Conservation (phyloP, 192 early-diverging fungal genomes). For the Jimgerdemannia lactiflua region DNA sequence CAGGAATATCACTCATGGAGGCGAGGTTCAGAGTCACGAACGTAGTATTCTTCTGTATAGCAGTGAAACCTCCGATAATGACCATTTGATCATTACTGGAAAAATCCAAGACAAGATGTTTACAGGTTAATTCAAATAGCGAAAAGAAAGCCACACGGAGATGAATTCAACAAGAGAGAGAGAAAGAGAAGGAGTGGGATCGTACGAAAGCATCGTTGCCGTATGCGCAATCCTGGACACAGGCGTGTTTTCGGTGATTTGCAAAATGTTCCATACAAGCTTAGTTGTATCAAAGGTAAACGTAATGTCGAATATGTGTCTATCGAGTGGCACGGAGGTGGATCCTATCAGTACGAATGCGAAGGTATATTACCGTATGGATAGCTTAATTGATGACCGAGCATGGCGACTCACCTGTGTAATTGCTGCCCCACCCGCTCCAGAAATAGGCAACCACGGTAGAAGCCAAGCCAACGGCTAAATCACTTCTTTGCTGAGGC, state of each 20-base stretch:
- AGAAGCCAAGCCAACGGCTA: neutral
- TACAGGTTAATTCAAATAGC: too few relatives aligned
- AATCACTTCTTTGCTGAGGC: neutral
- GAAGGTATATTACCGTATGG: too few relatives aligned
- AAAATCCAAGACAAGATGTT: too few relatives aligned
- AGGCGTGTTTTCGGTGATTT: neutral
- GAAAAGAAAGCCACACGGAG: neutral
- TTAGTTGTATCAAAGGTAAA: neutral
- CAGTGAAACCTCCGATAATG: neutral
- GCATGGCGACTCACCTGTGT: neutral
- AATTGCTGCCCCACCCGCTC: neutral
- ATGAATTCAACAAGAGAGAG: neutral
- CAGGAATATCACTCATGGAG: neutral
- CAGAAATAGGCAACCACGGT: neutral
- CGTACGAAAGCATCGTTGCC: neutral
- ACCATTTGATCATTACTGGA: neutral
- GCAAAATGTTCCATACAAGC: neutral
- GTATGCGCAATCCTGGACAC: neutral
- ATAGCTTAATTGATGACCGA: too few relatives aligned
- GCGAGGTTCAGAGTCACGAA: neutral
- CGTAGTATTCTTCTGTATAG: neutral
- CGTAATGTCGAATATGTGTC: neutral
- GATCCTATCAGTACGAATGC: neutral
- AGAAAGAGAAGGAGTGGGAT: neutral
- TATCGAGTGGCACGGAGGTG: too few relatives aligned